These are phyloP conservation scores for Allium sativum DNA, from an alignment of 106 monocot species.

Conservation along the genomic window DNA sequence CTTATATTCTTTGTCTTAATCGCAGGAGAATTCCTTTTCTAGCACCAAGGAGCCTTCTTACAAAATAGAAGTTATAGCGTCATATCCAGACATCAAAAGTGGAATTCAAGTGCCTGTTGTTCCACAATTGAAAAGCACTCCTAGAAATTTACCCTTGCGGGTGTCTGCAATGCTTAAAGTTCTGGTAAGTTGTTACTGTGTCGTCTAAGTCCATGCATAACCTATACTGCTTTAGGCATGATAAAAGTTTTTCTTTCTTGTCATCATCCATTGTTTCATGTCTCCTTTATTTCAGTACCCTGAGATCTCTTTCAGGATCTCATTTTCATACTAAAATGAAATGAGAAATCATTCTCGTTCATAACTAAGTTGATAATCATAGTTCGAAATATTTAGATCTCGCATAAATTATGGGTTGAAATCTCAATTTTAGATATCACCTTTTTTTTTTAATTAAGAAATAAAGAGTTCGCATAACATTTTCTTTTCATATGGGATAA, in stretches of 20 bases:
- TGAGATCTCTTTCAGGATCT: too few relatives aligned
- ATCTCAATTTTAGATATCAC: too few relatives aligned
- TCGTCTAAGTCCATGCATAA: too few relatives aligned
- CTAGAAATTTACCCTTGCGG: conserved; percentile 60
- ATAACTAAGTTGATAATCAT: too few relatives aligned
- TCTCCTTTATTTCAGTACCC: neutral
- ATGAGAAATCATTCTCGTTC: too few relatives aligned
- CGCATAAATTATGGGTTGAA: too few relatives aligned
- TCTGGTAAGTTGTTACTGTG: conserved; percentile 36
- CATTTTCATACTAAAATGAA: too few relatives aligned
- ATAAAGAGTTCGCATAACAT: too few relatives aligned
- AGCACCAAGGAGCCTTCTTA: conserved; percentile 56
- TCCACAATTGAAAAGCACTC: conserved; percentile 45
- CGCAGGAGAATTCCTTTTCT: conserved; percentile 30
- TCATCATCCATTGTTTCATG: neutral
- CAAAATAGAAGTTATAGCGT: conserved; percentile 45
- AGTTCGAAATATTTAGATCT: too few relatives aligned
- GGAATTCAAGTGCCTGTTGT: conserved; percentile 28
- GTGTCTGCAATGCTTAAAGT: conserved; percentile 87
- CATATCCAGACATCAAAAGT: conserved; percentile 37
- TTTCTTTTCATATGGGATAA: too few relatives aligned
- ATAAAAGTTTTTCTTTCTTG: neutral
- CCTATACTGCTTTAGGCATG: neutral
- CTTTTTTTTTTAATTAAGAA: too few relatives aligned
- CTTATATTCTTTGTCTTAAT: conserved; percentile 2